Evolutionary conservation across 352 stramenopile genomes (phyloP).

Genomic region (Pythium periplocum): DNA sequence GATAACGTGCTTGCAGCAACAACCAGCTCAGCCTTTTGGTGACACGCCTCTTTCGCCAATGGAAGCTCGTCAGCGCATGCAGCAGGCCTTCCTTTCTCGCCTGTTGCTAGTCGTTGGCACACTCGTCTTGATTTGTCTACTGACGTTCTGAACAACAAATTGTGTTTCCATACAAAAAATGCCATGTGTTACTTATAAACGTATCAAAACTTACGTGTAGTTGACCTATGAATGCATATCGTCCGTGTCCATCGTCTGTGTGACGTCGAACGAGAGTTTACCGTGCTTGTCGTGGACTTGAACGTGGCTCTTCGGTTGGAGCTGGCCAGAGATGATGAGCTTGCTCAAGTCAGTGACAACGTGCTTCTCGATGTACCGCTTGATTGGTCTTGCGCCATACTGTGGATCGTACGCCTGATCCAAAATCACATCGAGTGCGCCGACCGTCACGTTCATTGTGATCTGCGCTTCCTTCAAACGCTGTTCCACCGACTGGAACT

Average conservation of each 20-base stretch:
- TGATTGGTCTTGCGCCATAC: conserved; percentile 94
- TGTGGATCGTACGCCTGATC: conserved; percentile 90
- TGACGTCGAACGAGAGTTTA: conserved; percentile 50
- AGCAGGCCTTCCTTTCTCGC: conserved; percentile 69
- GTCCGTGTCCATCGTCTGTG: conserved; percentile 31
- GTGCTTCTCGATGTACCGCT: conserved; percentile 94
- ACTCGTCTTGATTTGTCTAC: conserved; percentile 64
- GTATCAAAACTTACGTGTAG: no score
- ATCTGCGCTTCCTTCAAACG: conserved; percentile 70
- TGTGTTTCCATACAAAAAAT: neutral
- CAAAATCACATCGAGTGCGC: conserved; percentile 88
- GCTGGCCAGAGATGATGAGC: conserved; percentile 48
- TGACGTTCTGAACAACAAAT: conserved; percentile 40
- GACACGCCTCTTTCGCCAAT: conserved; percentile 35
- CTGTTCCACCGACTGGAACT: conserved; percentile 87
- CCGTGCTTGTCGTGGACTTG: conserved; percentile 38
- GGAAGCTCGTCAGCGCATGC: conserved; percentile 57
- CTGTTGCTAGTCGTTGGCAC: conserved; percentile 66
- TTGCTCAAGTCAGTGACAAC: conserved; percentile 89
- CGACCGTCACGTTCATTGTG: conserved; percentile 63
- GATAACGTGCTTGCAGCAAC: no score
- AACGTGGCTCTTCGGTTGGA: conserved; percentile 66
- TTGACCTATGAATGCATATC: neutral
- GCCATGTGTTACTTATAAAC: no score
- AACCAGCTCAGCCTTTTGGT: no score